Base-by-base conservation (phyloP, 805 yeast species). In the Nakazawaea anatomiae region DNA sequence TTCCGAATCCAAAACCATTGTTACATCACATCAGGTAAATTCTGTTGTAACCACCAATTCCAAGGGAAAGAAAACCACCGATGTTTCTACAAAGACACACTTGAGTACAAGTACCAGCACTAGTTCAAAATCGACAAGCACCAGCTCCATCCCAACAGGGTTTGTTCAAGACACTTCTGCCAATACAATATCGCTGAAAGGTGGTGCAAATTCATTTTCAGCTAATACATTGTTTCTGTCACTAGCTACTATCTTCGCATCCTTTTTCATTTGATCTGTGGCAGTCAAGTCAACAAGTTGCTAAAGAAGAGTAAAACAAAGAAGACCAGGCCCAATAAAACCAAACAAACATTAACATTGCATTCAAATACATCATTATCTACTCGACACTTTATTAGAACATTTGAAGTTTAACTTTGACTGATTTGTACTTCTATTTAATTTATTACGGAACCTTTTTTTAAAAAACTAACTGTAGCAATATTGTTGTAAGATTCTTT, bases 141-240 rank as follows among this genome's bases (percentile, higher is more conserved):
- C 58, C 41, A 47, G 57, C 11, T 45, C 55, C n/a, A 54, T 61
- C 30, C 51, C 60, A 32, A 53, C 60, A n/a, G 76, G 75, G 4
- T 72, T 71, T 51, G 66, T 67, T 12, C 77, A 73, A 59, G 59
- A 65, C 51, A 49, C 52, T 38, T 55, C 55, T 12, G 38, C 54
- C 3, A 51, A 63, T 18, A 35, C 59, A 5, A 39, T 60, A 12
- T 44, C 59, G 27, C 56, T 58, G 29, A 47, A 53, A 29, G 41
- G 51, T 43, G 46, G 14, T 5, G 51, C 48, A 6, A 6, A 11
- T 6, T 28, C 8, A 2, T 11, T 46, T 6, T n/a, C 10, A 39
- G 18, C 41, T 2, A 5, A 25, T n/a, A 42, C 39, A 25, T 52
- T 12, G 25, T 50, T 30, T 27, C n/a, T 29, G 8, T 8, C 14